Base-by-base conservation (phyloP, 495 filamentous ascomycete genomes). In the Cryomyces antarcticus region DNA sequence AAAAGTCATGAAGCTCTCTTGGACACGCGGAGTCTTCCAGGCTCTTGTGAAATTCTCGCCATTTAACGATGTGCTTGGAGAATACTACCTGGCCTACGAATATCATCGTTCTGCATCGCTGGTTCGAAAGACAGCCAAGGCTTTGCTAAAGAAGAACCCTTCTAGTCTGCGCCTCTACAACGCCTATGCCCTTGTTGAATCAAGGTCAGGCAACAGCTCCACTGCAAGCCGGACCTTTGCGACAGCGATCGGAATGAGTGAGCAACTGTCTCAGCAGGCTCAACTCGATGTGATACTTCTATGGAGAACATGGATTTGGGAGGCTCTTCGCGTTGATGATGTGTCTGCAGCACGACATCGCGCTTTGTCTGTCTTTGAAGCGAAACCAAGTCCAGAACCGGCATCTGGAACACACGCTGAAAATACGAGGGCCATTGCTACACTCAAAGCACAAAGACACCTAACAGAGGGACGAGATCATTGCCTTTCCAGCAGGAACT, bases 251-350 rank as follows among this genome's bases (percentile, higher is more conserved):
- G 60, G 63, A 4, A 73, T 78, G 71, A 64, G 62, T 39, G 54
- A 54, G 31, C 58, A 52, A 4, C 62, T 71, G 9, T 47, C 59
- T 6, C 55, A 60, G 10, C 35, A 39, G 10, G 57, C 66, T 35
- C 53, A 52, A 38, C 49, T 57, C n/a, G 60, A 72, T 33, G 51
- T 48, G 17, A 63, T 75, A 13, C 46, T 77, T 10, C 61, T 89
- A 0, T 86, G 75, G 72, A 71, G 65, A 39, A 75, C 68, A 5
- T 86, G 80, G 72, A 61, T 77, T 5, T 88, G 80, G 82, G 69
- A 78, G 47, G 61, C 71, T 7, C 56, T 93, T 12, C 58, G 68
- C 31, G 53, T 49, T 7, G 57, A 57, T 2, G 61, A 79, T 29
- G 46, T 61, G 28, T 45, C 50, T 1, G 58, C 58, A 40, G 70